These are phyloP conservation scores for Calycina marina DNA, from an alignment of 2,329 filamentous ascomycete species.

Conservation along the genomic window DNA sequence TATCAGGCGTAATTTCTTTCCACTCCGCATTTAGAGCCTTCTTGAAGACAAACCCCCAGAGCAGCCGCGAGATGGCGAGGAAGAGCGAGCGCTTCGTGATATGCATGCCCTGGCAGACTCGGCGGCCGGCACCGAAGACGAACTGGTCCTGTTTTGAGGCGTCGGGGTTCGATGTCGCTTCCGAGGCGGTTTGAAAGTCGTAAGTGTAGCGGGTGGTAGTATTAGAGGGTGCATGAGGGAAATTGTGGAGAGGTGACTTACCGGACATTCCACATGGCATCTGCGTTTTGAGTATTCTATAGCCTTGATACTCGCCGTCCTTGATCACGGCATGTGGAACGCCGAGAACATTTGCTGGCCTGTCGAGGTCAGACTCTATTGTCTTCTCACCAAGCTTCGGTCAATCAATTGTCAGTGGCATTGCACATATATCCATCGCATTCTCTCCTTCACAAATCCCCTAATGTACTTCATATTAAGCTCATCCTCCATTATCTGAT, in stretches of 20 bases:
- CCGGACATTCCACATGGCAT: conserved; percentile 28
- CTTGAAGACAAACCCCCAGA: conserved; percentile 37
- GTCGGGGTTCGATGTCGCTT: conserved; percentile 11
- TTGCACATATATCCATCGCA: conserved; percentile 8
- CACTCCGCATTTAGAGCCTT: conserved; percentile 26
- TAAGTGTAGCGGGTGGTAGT: conserved; percentile 7
- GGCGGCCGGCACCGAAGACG: conserved; percentile 23
- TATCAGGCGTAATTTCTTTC: conserved; percentile 30
- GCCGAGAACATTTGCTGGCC: conserved; percentile 24
- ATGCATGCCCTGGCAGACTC: conserved; percentile 43
- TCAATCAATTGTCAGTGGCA: too few species aligned
- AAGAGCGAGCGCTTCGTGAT: conserved; percentile 32
- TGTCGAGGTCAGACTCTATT: too few species aligned
- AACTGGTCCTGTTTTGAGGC: conserved; percentile 23
- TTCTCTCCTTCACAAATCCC: conserved; percentile 26
- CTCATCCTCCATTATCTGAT: conserved; percentile 25
- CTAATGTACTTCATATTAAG: conserved; percentile 28
- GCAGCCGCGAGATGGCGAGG: conserved; percentile 30
- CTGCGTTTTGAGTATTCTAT: conserved; percentile 30
- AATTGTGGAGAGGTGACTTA: conserved; percentile 17
- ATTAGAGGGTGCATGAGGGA: background rate
- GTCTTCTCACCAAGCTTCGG: too few species aligned
- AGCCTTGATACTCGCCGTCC: conserved; percentile 29
- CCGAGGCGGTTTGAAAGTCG: conserved; percentile 22
- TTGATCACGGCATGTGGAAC: conserved; percentile 26